Conservation (phyloP, 169 alveolate genomes). For the Cryptosporidium sp. region DNA sequence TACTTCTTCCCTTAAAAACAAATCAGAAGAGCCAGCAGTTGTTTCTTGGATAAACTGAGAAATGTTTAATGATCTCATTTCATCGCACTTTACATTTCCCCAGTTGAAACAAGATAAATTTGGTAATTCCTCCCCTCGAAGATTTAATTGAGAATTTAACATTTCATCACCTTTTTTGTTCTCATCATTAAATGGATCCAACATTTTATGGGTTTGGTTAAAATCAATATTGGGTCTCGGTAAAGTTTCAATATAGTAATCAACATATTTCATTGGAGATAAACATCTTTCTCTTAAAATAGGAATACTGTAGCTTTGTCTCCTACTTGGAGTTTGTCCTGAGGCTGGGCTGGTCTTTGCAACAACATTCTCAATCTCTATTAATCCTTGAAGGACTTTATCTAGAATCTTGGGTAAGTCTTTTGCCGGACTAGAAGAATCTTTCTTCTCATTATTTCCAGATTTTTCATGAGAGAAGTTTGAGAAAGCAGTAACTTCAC, state of each 20-base stretch:
- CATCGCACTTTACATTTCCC: background rate
- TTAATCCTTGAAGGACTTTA: background rate
- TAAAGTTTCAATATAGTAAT: slow-evolving; percentile 15
- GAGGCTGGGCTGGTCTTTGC: background rate
- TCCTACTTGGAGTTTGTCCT: slow-evolving; percentile 52
- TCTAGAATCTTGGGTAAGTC: background rate
- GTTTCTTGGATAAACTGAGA: slow-evolving; percentile 25
- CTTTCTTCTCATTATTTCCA: background rate
- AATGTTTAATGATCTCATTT: slow-evolving; percentile 1
- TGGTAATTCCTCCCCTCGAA: background rate
- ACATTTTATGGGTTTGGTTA: slow-evolving; percentile 35
- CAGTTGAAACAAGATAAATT: background rate
- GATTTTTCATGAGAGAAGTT: background rate
- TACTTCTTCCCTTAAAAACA: background rate
- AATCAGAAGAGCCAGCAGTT: background rate
- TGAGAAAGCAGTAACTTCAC: background rate
- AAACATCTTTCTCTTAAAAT: slow-evolving; percentile 31
- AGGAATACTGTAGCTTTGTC: slow-evolving; percentile 23
- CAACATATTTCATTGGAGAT: slow-evolving; percentile 60
- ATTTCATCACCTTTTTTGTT: background rate
- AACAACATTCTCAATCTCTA: slow-evolving; percentile 18
- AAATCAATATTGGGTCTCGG: slow-evolving; percentile 61
- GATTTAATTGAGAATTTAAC: background rate
- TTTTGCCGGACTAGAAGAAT: background rate
- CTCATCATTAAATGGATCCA: slow-evolving; percentile 38